Conservation (phyloP, 129 eudicot genomes). For the Centaurea solstitialis region DNA sequence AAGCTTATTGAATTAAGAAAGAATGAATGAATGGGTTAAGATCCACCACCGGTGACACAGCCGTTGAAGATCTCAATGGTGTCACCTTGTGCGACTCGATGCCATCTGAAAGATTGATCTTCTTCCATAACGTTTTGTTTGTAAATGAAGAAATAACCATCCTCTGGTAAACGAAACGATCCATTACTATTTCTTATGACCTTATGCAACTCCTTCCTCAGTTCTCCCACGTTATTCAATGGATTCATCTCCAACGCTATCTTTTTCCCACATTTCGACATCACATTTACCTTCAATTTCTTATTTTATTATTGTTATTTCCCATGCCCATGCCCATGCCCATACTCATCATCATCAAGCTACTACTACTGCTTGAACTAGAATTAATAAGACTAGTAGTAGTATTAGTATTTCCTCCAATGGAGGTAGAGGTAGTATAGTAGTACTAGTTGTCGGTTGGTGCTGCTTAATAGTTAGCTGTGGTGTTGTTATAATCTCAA, state of each 20-base stretch:
- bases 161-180: slow-evolving; percentile 53
- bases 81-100: slow-evolving; percentile 62
- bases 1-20: too few relatives aligned
- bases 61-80: slow-evolving; percentile 72
- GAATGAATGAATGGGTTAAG: slow-evolving; percentile 11
- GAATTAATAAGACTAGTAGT: not conserved
- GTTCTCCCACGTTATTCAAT: slow-evolving; percentile 45
- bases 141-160: slow-evolving; percentile 74
- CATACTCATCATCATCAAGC: not conserved
- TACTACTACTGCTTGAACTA: not conserved
- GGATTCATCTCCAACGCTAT: slow-evolving; percentile 55
- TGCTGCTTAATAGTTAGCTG: not conserved
- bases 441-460: not conserved
- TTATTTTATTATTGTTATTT: slow-evolving; percentile 23
- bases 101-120: slow-evolving; percentile 70
- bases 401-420: not conserved
- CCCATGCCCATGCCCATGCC: slow-evolving; percentile 1
- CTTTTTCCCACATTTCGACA: slow-evolving; percentile 55
- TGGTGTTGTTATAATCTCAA: slow-evolving; percentile 32
- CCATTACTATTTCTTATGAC: slow-evolving; percentile 21
- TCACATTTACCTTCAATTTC: slow-evolving; percentile 48
- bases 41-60: slow-evolving; percentile 60
- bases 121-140: slow-evolving; percentile 82
- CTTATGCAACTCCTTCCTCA: slow-evolving; percentile 58
- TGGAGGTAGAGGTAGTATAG: not conserved